Evolutionary conservation across 2,329 filamentous ascomycete genomes (phyloP), one percentile per base, ranked within the genome.

Genomic region (Stachybotrys chartarum): DNA sequence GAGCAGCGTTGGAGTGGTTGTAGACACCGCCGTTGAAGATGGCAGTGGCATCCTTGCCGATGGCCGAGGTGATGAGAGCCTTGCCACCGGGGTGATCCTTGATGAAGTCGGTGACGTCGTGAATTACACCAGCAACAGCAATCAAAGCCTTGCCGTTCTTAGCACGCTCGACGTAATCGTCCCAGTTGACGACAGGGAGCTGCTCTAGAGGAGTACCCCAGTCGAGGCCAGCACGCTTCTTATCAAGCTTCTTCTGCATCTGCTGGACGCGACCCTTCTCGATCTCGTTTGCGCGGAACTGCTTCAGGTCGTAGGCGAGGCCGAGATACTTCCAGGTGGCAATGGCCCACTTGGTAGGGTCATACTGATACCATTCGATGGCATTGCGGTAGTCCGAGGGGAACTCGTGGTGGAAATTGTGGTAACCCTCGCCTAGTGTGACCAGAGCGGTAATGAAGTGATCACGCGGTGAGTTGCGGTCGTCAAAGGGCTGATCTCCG

Each of bases 321-420:
- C 90, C 90, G 55, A 93, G 75, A 74, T 87, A 83, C 83, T 93
- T 94, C 86, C 88, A 92, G 57, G 78, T 66, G 85, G 85, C 90
- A 78, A 95, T 95, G 69, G 77, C 81, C 90, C 90, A 94, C 78
- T 95, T 95, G 71, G 90, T 95, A 50, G 90, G 90, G 71, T 95
- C 90, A 68, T 95, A 95, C 70, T 95, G 90, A 76, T 85, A 87
- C 90, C 90, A 95, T 74, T 91, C 80, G 63, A 94, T 93, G 59
- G 90, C 90, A 70, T 95, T 95, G 70, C 90, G 89, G 83, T 94
- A 95, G 73, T 95, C 90, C 11, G 89, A 93, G 54, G 91, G 91
- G 76, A 95, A 95, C 73, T 95, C 90, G 80, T 95, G 90, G 76
- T 95, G 90, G 82, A 95, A 95, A 81, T 95, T 95, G 82, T 95